phyloP scores from a whole-genome alignment of 2,329 filamentous ascomycete genomes.

The Fonsecaea pugnacius region DNA sequence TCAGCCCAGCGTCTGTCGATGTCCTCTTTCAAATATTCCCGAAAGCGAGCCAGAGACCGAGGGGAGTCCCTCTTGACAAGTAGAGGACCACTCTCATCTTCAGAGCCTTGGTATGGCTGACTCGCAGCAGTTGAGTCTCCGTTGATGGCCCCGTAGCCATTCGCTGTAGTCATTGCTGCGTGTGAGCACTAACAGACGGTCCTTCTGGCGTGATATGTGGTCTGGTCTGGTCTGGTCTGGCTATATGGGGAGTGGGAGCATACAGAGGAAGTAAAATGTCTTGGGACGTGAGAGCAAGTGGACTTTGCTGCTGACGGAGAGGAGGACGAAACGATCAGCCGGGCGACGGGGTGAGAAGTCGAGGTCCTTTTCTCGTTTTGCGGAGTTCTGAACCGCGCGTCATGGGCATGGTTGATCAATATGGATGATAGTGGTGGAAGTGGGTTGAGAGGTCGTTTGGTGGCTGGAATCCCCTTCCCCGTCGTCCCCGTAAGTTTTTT shows the following conservation, averaged over 20 bases:
- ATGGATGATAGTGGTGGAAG: slow-evolving; percentile 5
- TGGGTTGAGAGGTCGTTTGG: neutral
- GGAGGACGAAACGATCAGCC: slow-evolving; percentile 28
- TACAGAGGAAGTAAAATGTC: neutral
- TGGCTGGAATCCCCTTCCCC: slow-evolving; percentile 6
- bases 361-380: slow-evolving; percentile 5
- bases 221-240: neutral
- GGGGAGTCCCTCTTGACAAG: slow-evolving; percentile 10
- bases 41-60: slow-evolving; percentile 10
- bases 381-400: slow-evolving; percentile 13
- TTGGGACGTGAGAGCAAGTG: neutral
- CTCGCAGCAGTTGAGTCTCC: slow-evolving; percentile 8
- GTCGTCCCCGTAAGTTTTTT: neutral
- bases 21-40: slow-evolving; percentile 29
- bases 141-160: slow-evolving; percentile 26
- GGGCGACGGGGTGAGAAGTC: slow-evolving; percentile 6
- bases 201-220: neutral
- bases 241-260: neutral
- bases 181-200: slow-evolving; percentile 4
- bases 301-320: neutral
- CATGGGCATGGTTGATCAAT: slow-evolving; percentile 13
- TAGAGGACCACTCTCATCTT: slow-evolving; percentile 23
- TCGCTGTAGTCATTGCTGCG: slow-evolving; percentile 21
- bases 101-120: slow-evolving; percentile 8
- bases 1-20: slow-evolving; percentile 58